phyloP scores from a whole-genome alignment of 164 flowering plant species.

The Magnolia changhungtana region DNA sequence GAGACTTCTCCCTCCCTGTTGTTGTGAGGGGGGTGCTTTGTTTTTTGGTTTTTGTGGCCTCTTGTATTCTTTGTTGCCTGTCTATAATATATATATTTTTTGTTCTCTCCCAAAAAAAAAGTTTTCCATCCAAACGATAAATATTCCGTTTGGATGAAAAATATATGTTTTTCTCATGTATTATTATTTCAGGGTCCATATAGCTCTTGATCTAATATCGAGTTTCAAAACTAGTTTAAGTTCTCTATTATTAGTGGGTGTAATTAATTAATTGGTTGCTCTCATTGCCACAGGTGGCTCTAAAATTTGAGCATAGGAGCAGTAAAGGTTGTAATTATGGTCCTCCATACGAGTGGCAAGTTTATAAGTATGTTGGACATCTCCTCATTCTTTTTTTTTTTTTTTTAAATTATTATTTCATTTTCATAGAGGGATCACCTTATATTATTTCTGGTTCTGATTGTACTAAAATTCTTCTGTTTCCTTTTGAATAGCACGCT shows the following conservation, averaged over 20 bases:
- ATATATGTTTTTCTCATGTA: background rate
- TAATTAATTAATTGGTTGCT: background rate
- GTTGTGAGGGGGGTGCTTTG: too few species aligned
- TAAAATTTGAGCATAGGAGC: slow-evolving; percentile 84
- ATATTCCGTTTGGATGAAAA: background rate
- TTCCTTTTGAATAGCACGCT: slow-evolving; percentile 43
- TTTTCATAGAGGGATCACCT: background rate
- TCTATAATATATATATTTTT: too few species aligned
- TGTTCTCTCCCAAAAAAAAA: too few species aligned
- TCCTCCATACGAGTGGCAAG: slow-evolving; percentile 96
- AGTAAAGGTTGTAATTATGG: slow-evolving; percentile 94
- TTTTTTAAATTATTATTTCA: background rate
- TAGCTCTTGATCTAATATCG: background rate
- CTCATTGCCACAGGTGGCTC: slow-evolving; percentile 54
- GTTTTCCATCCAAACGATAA: too few species aligned
- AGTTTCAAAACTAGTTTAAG: background rate
- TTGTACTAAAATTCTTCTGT: background rate
- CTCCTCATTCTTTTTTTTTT: too few species aligned
- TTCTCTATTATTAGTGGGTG: background rate
- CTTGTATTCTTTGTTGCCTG: too few species aligned
- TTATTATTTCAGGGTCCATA: background rate
- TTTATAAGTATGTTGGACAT: slow-evolving; percentile 59
- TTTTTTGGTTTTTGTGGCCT: too few species aligned
- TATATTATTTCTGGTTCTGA: background rate
- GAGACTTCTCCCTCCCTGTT: too few species aligned